Evolutionary conservation across 495 filamentous ascomycete genomes (phyloP), one percentile per base, ranked within the genome.

Genomic region (Terfezia boudieri): DNA sequence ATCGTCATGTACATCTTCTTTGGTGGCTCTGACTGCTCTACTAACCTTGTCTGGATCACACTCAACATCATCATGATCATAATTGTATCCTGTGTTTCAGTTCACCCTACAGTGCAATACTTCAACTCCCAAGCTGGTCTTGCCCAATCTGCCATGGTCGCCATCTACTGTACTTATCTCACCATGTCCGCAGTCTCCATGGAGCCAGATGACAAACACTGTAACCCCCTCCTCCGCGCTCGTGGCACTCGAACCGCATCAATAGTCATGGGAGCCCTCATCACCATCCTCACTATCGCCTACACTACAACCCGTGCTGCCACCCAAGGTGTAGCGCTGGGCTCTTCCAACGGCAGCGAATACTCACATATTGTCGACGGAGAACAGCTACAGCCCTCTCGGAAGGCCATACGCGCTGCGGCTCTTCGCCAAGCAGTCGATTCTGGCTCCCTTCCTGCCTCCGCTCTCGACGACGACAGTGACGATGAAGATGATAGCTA

Each of bases 1-100:
- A 81, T 95, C 58, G 64, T 98, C 59, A 92, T 94, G 80, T 98
- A 94, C 72, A 77, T 90, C 66, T 98, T 94, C 78, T 98, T 98
- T 61, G 90, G 90, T 11, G 67, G 68, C 36, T 71, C 73, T 50
- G 81, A 80, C 38, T 98, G 90, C 69, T 74, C 81, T 26, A 56
- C 71, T 58, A 37, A 49, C 50, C 8, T 57, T 76, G 79, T 74
- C 3, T 72, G 73, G 52, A 79, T 80, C 57, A 80, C 75, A 43
- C 74, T 94, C 70, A 96, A 98, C 64, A 69, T 96, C 9, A 63
- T 95, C 50, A 73, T 94, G 48, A 80, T 90, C 72, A 67, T 98
- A 54, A 75, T 76, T 56, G 77, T 92, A 59, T 92, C 86, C 0
- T 71, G 77, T 53, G 70, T 94, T 4, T 96, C 92, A 2, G 80